Base-by-base conservation (phyloP, 2,329 filamentous ascomycete genomes). In the Sarocladium strictum region DNA sequence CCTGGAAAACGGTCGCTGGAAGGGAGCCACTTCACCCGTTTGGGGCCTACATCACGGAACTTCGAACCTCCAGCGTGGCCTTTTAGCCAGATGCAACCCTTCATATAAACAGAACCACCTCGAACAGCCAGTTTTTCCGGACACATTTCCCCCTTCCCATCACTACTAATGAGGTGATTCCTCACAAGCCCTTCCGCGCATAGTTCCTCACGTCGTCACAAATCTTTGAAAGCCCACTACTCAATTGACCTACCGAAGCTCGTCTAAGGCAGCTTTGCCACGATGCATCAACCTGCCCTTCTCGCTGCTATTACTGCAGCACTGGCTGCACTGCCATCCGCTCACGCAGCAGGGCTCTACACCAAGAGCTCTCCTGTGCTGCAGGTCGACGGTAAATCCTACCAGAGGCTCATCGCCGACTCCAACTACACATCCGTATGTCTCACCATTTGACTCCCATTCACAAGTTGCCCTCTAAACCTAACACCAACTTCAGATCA, bases 381-480 rank as follows among this genome's bases (percentile, higher is more conserved):
- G 41, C 90, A 95, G 69, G 74, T 97, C 60, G 85, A 87, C 63
- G 80, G 79, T 55, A 89, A 87, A 71, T 88, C 79, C 64, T 97
- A 95, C 70, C 85, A 93, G 66, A 81, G 79, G 58, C 74, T 96
- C 60, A 91, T 99, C 69, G 84, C 87, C 47, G 85, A 89, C 66
- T 96, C 91, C 26, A 97, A 97, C 67, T 79, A 97, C 71, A 95
- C 91, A 40, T 91, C 91, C 53, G 92, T 96, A 81, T 69, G 86
- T 68, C 29, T 40, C 9, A 50, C 49, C 35, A 19, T 19, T 15
- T 9, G 9, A 38, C 7, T 49, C 24, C 9, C 49, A 11, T 21
- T 41, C 9, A 3, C 38, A 52, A 17, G 52, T 15, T 12, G 15
- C 29, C 40, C 23, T 33, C 32, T 9, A 33, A 33, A 9, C 15